Base-by-base conservation (phyloP, 305 asterid genomes). In the Andrographis paniculata region DNA sequence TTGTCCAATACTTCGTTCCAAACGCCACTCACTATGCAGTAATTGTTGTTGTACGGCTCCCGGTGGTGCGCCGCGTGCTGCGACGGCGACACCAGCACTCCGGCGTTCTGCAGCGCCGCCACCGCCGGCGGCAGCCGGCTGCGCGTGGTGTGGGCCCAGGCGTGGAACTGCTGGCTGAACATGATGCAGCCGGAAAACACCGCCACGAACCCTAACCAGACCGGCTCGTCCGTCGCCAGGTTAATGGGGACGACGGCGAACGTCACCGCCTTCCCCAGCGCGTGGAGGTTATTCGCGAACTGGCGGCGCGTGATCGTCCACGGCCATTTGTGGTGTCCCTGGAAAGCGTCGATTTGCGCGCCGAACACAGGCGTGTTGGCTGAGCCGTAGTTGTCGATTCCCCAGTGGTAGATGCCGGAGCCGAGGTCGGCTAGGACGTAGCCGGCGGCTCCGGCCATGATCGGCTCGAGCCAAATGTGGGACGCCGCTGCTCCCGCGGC, bases 91-190 rank as follows among this genome's bases (percentile, higher is more conserved):
- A 88, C 84, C 22, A 88, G 78, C 20, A 76, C 66, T 14, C 97
- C 94, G 15, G 67, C 66, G 31, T 82, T 93, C 22, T 88, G 97
- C 52, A 88, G 67, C 14, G 82, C 77, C 60, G 68, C 82, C 54
- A 88, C 95, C 41, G 54, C 2, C 16, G 75, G 45, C 14, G 86
- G 97, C 47, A 88, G 77, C 70, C 50, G 74, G 68, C 95, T 82
- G 71, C 64, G 79, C 14, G 93, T 72, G 20, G 74, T 67, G 55
- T 88, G 97, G 0, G 93, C 89, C 95, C 97, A 85, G 0, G 97
- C 82, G 51, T 88, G 97, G 45, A 80, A 85, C 68, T 85, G 95
- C 68, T 85, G 97, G 62, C 95, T 88, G 42, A 85, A 77, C 95
- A 85, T 85, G 4, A 82, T 72, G 76, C 82, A 77, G 0, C 95